Percentiles rank a stretch among this genome's conserved stretches.
These are phyloP conservation scores for Aspergillus fructus DNA, from an alignment of 2,329 filamentous ascomycete genomes.

Conservation along the genomic window DNA sequence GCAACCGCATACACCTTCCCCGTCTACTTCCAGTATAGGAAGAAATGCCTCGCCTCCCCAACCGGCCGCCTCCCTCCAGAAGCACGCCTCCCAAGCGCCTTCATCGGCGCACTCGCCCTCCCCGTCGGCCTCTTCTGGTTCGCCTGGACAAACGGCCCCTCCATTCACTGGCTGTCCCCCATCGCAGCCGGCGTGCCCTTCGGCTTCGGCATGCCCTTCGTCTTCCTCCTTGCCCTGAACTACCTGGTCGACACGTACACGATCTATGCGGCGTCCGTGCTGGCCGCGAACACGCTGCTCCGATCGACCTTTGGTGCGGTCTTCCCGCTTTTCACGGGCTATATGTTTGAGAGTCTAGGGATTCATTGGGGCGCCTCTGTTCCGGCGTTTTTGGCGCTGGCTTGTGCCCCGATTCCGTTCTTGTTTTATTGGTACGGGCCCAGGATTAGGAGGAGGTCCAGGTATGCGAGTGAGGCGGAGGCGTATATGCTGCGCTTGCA, in stretches of 20 bases:
- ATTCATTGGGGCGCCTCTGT: conserved; percentile 64
- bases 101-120: not conserved
- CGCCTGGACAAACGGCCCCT: conserved; percentile 1
- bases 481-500: too few relatives aligned
- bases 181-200: not conserved
- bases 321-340: conserved; percentile 50
- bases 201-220: not conserved
- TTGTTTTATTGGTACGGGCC: conserved; percentile 55
- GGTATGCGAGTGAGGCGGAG: too few relatives aligned
- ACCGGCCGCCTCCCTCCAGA: not conserved
- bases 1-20: not conserved
- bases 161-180: not conserved
- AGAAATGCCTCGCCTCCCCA: too few relatives aligned
- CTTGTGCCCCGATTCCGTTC: conserved; percentile 50
- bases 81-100: not conserved
- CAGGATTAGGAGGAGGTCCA: conserved; percentile 49
- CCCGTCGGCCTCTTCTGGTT: conserved; percentile 12
- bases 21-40: not conserved
- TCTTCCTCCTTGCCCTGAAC: not conserved
- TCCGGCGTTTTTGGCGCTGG: conserved; percentile 55
- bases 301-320: conserved; percentile 44
- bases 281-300: conserved; percentile 45
- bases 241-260: too few relatives aligned
- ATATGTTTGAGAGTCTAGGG: conserved; percentile 64
- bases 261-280: conserved; percentile 36